phyloP scores from a whole-genome alignment of 306 rosid species.

The Trifolium subterraneum region DNA sequence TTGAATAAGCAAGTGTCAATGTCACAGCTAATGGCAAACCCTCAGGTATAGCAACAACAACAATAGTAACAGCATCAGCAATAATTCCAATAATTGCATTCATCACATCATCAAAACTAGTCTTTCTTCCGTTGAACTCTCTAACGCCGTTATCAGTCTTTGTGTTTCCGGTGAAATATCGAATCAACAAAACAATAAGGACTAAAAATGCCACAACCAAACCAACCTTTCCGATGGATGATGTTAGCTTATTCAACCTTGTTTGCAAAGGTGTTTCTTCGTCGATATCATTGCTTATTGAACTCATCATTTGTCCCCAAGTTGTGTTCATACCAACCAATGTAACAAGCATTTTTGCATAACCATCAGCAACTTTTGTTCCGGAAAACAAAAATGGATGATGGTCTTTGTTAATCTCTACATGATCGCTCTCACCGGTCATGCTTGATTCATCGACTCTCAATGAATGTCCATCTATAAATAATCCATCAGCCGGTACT shows the following conservation, averaged over 20 bases:
- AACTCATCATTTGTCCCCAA: slow-evolving; percentile 56
- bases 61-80: slow-evolving; percentile 51
- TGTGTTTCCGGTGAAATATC: slow-evolving; percentile 52
- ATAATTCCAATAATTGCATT: slow-evolving; percentile 43
- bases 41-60: slow-evolving; percentile 51
- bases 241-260: slow-evolving; percentile 43
- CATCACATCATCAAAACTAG: slow-evolving; percentile 42
- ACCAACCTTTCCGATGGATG: slow-evolving; percentile 48
- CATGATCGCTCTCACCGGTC: slow-evolving; percentile 50
- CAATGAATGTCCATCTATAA: slow-evolving; percentile 44
- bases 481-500: slow-evolving; percentile 48
- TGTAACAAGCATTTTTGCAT: slow-evolving; percentile 47
- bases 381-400: slow-evolving; percentile 48
- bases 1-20: slow-evolving; percentile 48
- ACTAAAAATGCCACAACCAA: slow-evolving; percentile 45
- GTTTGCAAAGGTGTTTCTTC: slow-evolving; percentile 44
- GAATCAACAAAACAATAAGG: slow-evolving; percentile 41
- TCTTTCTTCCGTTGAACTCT: slow-evolving; percentile 40
- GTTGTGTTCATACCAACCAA: slow-evolving; percentile 53
- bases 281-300: slow-evolving; percentile 34
- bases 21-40: slow-evolving; percentile 51
- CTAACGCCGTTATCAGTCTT: slow-evolving; percentile 28
- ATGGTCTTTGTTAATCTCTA: slow-evolving; percentile 13
- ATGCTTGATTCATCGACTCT: slow-evolving; percentile 50
- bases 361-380: slow-evolving; percentile 48